Base-by-base conservation (phyloP, 164 flowering plant genomes). In the Vitis amurensis region DNA sequence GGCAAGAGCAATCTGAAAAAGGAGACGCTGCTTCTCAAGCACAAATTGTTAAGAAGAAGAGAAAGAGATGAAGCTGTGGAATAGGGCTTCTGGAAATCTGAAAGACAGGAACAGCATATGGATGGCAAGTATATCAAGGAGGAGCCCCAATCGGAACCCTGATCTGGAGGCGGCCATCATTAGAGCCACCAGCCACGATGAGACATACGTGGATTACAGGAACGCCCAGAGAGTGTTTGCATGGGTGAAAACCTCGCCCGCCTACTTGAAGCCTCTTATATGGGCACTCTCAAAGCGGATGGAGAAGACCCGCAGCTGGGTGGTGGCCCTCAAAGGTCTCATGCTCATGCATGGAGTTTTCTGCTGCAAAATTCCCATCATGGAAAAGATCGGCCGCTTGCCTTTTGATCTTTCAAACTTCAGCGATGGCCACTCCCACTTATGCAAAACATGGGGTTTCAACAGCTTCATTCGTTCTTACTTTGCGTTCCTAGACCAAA, bases 131-230 rank as follows among this genome's bases (percentile, higher is more conserved):
- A 16, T 89, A 3, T 64, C 83, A 2, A 27, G 81, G 30, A 62
- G 78, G 37, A 68, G 79, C 1, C 7, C 82, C 1, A 71, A 57
- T 68, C 74, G 82, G 29, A 72, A 84, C 63, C 87, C 92, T 0
- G 84, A 86, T 11, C 85, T 96, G 0, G 95, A 91, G 65, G 74
- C 81, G 1, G 85, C 89, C 2, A 69, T 96, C 66, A 86, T 96
- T 74, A 87, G 80, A 68, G 91, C 97, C 66, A 96, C 99, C 12
- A 87, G 86, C 87, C 98, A 96, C 73, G 85, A 91, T 50, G 89
- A 86, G 6, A 27, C 51, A n/a, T 15, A 27, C 27, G 59, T 93
- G 5, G 97, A 93, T 71, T 82, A 83, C 77, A 79, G 78, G 79
- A 87, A 82, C 68, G 73, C 84, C 2, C 83, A 85, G 61, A 31